Base-by-base conservation (phyloP, 257 asterid genomes). In the Solanum virginianum region DNA sequence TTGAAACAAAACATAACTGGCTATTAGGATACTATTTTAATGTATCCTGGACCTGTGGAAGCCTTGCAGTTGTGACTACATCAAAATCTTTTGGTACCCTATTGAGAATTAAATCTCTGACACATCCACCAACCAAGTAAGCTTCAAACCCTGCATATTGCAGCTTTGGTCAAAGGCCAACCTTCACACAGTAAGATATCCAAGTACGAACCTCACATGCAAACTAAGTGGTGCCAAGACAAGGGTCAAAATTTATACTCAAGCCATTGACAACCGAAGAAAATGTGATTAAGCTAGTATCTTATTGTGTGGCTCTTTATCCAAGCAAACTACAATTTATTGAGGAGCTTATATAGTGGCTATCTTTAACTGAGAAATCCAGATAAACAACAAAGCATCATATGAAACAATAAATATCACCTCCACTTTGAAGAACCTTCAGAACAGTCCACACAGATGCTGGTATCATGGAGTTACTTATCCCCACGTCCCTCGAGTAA, bases 41-140 rank as follows among this genome's bases (percentile, higher is more conserved):
- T 77, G 69, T 55, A 79, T 82, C 75, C 29, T 85, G 55, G 75
- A 95, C 98, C 97, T 91, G 88, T 1, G 86, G 53, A 87, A 96
- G 97, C 79, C 87, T 85, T 85, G 97, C 98, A 54, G 98, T 91
- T 14, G 98, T 96, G 89, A 96, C 90, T 51, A 94, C 92, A 88
- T 96, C 99, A 84, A 91, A 96, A 91, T 96, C 98, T 89, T 96
- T 96, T 54, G 99, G 98, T 85, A 92, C 88, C 90, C 85, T 93
- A 71, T 92, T 89, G 86, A 96, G 97, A 88, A 96, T 88, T 80
- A 96, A 89, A 90, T 96, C 99, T 90, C 98, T 93, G 74, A 96
- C 97, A 87, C 98, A 96, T 81, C 99, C 99, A 85, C 99, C 99
- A 88, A 96, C 99, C 87, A 96, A 91, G 93, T 93, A 96, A 85